Conservation (phyloP, 352 stramenopile species). For the Phytophthora pseudosyringae region DNA sequence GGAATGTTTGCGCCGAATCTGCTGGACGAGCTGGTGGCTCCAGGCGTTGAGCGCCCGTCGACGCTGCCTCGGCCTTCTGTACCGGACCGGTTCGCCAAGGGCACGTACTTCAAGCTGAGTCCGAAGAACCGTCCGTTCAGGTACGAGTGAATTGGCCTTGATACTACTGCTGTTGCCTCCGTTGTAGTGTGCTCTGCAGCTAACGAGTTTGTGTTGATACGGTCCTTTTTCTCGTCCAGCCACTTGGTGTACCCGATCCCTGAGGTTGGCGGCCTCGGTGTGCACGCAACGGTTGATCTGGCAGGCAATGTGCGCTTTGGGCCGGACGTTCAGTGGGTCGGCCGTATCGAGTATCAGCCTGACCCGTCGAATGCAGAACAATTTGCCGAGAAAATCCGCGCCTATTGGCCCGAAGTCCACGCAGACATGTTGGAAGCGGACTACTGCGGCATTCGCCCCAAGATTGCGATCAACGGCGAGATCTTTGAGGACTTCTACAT, state of each 20-base stretch:
- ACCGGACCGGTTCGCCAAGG: constrained; percentile 91
- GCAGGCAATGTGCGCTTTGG: constrained; percentile 94
- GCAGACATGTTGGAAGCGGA: constrained; percentile 88
- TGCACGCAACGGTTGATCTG: constrained; percentile 97
- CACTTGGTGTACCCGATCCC: constrained; percentile 97
- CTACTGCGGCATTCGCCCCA: constrained; percentile 97
- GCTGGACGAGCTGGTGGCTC: constrained; percentile 38
- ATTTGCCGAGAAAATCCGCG: constrained; percentile 78
- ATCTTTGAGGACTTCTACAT: constrained; percentile 93
- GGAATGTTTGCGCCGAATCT: constrained; percentile 82
- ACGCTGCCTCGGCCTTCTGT: constrained; percentile 35
- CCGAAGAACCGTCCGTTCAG: constrained; percentile 61
- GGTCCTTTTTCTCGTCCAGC: constrained; percentile 26
- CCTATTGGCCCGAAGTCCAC: constrained; percentile 93
- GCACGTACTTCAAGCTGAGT: constrained; percentile 95
- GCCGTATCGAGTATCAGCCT: constrained; percentile 87
- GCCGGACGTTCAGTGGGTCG: constrained; percentile 96
- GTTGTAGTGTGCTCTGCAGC: not conserved
- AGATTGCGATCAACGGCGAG: constrained; percentile 79
- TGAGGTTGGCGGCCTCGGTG: constrained; percentile 93
- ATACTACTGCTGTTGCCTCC: not conserved
- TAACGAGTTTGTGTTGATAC: not conserved
- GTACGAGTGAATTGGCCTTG: constrained; percentile 23
- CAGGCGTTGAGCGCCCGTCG: not conserved
- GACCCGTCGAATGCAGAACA: constrained; percentile 58